phyloP scores from a whole-genome alignment of 352 stramenopile genomes.

The Phytophthora lateralis region DNA sequence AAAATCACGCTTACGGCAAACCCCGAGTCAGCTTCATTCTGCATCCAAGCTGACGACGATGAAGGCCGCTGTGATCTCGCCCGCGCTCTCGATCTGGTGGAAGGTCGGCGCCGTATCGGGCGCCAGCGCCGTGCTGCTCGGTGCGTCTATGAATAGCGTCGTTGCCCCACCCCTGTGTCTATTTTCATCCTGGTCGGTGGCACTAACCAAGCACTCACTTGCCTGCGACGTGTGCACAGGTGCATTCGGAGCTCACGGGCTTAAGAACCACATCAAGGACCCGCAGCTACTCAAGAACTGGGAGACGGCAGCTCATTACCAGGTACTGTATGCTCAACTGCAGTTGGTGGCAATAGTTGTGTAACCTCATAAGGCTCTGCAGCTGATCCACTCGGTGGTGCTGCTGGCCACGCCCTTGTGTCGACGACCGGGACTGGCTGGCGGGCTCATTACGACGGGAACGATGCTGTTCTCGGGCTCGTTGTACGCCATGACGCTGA shows the following conservation, averaged over 20 bases:
- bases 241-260: conserved; percentile 77
- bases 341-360: neutral
- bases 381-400: conserved; percentile 78
- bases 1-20: conserved; percentile 16
- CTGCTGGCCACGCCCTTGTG: conserved; percentile 71
- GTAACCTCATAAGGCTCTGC: neutral
- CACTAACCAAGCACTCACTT: conserved; percentile 4
- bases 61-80: conserved; percentile 65
- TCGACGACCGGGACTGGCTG: conserved; percentile 60
- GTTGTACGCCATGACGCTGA: conserved; percentile 81
- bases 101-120: conserved; percentile 76
- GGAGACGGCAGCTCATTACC: conserved; percentile 83
- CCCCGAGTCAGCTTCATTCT: neutral
- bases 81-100: conserved; percentile 78
- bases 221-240: conserved; percentile 39
- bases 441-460: conserved; percentile 62
- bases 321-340: conserved; percentile 35
- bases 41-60: conserved; percentile 26
- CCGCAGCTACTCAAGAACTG: conserved; percentile 86
- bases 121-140: conserved; percentile 63
- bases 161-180: neutral
- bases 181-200: conserved; percentile 2
- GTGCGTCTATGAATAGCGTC: conserved; percentile 31
- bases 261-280: conserved; percentile 72
- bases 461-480: conserved; percentile 82